Evolutionary conservation across 352 stramenopile species (phyloP).

Genomic region (Globisporangium rhizosaccharum): DNA sequence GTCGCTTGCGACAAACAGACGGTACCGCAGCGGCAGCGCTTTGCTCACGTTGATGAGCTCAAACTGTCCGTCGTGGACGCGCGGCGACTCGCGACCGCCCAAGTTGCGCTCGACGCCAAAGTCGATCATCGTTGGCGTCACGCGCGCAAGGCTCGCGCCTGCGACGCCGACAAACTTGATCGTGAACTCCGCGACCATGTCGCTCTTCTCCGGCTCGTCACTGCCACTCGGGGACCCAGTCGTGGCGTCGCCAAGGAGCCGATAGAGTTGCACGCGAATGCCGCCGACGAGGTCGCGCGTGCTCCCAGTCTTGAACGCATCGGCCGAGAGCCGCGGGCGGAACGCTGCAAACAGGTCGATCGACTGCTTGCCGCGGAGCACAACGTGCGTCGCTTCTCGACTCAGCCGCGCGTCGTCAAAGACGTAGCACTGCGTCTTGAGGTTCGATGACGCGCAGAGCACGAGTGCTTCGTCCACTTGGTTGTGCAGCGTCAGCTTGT

Average conservation of each 20-base stretch:
- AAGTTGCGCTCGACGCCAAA: slow-evolving; percentile 76
- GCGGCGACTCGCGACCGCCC: slow-evolving; percentile 30
- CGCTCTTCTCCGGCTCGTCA: slow-evolving; percentile 49
- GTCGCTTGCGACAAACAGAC: slow-evolving; percentile 59
- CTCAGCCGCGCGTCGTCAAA: slow-evolving; percentile 72
- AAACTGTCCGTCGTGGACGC: slow-evolving; percentile 63
- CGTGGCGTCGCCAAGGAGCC: slow-evolving; percentile 11
- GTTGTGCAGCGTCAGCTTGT: slow-evolving; percentile 78
- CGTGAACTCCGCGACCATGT: slow-evolving; percentile 83
- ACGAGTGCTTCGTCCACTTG: slow-evolving; percentile 74
- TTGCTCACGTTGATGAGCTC: slow-evolving; percentile 83
- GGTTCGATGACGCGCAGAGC: slow-evolving; percentile 77
- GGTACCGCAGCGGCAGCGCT: slow-evolving; percentile 64
- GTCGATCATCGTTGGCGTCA: slow-evolving; percentile 60
- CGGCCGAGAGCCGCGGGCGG: slow-evolving; percentile 65
- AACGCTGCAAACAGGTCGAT: slow-evolving; percentile 79
- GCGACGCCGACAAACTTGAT: slow-evolving; percentile 85
- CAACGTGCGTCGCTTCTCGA: slow-evolving; percentile 67
- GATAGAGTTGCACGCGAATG: slow-evolving; percentile 85
- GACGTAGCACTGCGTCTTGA: slow-evolving; percentile 88
- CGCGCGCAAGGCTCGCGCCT: slow-evolving; percentile 69
- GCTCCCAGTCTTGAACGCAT: slow-evolving; percentile 77
- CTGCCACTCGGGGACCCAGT: background rate
- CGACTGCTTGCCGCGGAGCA: slow-evolving; percentile 54
- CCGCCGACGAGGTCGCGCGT: slow-evolving; percentile 78